Evolutionary conservation across 1,139 yeast genomes (phyloP).

Genomic region (Eremothecium coryli): DNA sequence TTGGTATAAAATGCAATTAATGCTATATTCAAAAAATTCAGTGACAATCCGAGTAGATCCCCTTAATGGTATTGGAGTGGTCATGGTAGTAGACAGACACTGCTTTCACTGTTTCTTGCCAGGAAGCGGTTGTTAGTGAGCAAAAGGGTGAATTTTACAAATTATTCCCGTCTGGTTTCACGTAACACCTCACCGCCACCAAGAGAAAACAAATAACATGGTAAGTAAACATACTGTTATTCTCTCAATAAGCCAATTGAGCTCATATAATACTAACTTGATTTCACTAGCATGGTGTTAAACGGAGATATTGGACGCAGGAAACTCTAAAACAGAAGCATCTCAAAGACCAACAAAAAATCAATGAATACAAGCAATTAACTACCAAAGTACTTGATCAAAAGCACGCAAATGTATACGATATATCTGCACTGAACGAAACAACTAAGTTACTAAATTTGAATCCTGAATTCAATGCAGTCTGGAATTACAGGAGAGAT

Average conservation of each 20-base stretch:
- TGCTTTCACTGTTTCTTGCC: too few relatives aligned
- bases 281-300: conserved; percentile 66
- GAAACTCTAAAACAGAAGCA: conserved; percentile 51
- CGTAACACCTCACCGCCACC: too few relatives aligned
- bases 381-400: conserved; percentile 36
- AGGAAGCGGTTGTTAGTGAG: background rate
- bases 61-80: conserved; percentile 42
- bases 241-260: too few relatives aligned
- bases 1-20: conserved; percentile 75
- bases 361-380: conserved; percentile 44
- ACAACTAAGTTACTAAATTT: conserved; percentile 49
- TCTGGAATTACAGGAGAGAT: conserved; percentile 86
- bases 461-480: conserved; percentile 83
- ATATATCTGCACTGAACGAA: conserved; percentile 39
- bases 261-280: too few relatives aligned
- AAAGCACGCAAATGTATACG: conserved; percentile 32
- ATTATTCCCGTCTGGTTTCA: background rate
- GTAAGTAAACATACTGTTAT: too few relatives aligned
- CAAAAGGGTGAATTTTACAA: background rate
- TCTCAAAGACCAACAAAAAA: conserved; percentile 45
- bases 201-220: too few relatives aligned
- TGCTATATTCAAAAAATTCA: conserved; percentile 75
- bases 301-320: conserved; percentile 47
- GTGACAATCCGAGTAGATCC: conserved; percentile 74
- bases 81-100: background rate